Base-by-base conservation (phyloP, 1,284 basidiomycete genomes). In the Apiotrichum sp. region DNA sequence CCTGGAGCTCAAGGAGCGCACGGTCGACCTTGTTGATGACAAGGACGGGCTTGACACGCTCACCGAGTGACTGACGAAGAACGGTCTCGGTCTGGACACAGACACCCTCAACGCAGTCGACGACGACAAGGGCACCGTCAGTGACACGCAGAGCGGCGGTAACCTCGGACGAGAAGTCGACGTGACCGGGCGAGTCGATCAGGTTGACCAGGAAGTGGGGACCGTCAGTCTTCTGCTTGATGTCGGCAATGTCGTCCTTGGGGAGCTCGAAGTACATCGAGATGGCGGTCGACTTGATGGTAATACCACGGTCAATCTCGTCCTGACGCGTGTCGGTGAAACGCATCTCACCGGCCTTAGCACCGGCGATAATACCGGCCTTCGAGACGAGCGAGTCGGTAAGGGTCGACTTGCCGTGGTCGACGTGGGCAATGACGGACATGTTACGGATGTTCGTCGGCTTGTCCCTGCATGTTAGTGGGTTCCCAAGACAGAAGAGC, bases 1-100 rank as follows among this genome's bases (percentile, higher is more conserved):
- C 89, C 80, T 98, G 96, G 60, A 99, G 86, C 81, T 99, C 96
- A 71, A 99, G 90, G 53, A 99, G 86, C 59, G 96, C 96, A 78
- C 96, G 95, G 81, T 99, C 96, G 74, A 99, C 93, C 84, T 99
- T 99, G 87, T 99, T 99, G 82, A 99, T 93, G 81, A 97, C 87
- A 72, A 98, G 86, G 73, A 99, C 95, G 69, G 96, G 96, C 83
- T 97, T 98, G 83, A 99, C 98, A 79, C 96, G 93, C 82, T 99
- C 96, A 59, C 86, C 85, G 55, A 99, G 85, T 58, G 96, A 90
- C 78, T 99, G 96, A 72, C 96, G 93, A 60, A 99, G 85, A 63
- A 99, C 96, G 47, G 96, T 98, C 82, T 98, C 96, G 75, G 96
- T 98, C 81, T 98, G 96, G 54, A 98, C 96, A 79, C 96, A 98